These are phyloP conservation scores for Globisporangium viniferum DNA, from an alignment of 352 stramenopile genomes.

Conservation along the genomic window DNA sequence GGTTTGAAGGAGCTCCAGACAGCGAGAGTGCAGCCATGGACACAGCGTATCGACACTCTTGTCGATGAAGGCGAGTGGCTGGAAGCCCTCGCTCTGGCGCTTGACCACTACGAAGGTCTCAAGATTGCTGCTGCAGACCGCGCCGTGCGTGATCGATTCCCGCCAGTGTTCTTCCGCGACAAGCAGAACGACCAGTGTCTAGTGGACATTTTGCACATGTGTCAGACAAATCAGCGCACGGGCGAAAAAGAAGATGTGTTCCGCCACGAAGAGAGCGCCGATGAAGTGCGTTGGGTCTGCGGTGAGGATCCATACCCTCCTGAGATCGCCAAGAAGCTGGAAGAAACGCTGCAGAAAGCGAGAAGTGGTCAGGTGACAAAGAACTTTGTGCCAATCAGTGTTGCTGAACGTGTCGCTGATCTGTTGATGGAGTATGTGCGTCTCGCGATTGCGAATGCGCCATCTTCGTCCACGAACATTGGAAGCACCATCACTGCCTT, in stretches of 20 bases:
- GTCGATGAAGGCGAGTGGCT: slow-evolving; percentile 97
- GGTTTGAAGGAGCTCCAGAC: slow-evolving; percentile 91
- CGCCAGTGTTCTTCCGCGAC: slow-evolving; percentile 86
- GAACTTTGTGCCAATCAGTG: slow-evolving; percentile 88
- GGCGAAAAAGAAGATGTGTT: slow-evolving; percentile 88
- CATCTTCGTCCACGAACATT: slow-evolving; percentile 24
- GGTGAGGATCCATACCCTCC: slow-evolving; percentile 73
- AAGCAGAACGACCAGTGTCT: slow-evolving; percentile 88
- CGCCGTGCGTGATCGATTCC: slow-evolving; percentile 81
- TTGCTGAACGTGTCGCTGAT: slow-evolving; percentile 84
- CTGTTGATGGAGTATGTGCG: slow-evolving; percentile 89
- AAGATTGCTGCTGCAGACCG: slow-evolving; percentile 77
- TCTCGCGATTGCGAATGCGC: slow-evolving; percentile 82
- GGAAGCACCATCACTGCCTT: slow-evolving; percentile 19
- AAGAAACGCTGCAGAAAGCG: slow-evolving; percentile 84
- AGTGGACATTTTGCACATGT: slow-evolving; percentile 89
- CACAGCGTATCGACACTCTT: slow-evolving; percentile 91
- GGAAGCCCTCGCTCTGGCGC: slow-evolving; percentile 92
- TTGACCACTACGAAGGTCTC: slow-evolving; percentile 95
- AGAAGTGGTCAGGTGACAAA: slow-evolving; percentile 79
- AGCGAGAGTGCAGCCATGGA: slow-evolving; percentile 90
- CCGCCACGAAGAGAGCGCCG: slow-evolving; percentile 73
- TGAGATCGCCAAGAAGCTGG: slow-evolving; percentile 81
- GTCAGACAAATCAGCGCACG: slow-evolving; percentile 85
- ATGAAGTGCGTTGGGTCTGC: slow-evolving; percentile 83